Conservation (phyloP, 2,329 filamentous ascomycete genomes). For the Ceratocystis huliohia region DNA sequence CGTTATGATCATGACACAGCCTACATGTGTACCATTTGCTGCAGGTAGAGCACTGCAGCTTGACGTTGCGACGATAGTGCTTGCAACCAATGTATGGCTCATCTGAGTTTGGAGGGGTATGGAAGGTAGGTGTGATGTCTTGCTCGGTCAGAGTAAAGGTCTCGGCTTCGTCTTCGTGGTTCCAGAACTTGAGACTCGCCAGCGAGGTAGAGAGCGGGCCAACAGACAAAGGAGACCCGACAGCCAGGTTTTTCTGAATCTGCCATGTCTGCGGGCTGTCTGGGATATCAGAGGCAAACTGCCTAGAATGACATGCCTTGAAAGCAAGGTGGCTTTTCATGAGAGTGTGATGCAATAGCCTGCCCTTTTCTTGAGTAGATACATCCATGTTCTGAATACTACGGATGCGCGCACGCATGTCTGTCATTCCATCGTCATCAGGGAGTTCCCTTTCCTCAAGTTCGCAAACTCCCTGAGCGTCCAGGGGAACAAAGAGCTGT, state of each 20-base stretch:
- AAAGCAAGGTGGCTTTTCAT: constrained; percentile 48
- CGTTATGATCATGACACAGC: constrained; percentile 76
- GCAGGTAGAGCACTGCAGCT: constrained; percentile 84
- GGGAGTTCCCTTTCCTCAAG: constrained; percentile 31
- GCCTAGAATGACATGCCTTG: neutral
- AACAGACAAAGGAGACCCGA: constrained; percentile 22
- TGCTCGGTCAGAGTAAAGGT: constrained; percentile 42
- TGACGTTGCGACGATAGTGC: constrained; percentile 93
- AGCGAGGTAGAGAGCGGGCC: constrained; percentile 28
- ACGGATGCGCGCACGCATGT: constrained; percentile 54
- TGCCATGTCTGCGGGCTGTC: constrained; percentile 18
- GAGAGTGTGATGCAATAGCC: constrained; percentile 56
- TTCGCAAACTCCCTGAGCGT: neutral
- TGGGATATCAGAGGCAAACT: neutral
- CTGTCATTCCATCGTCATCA: constrained; percentile 67
- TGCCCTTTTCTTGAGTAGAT: constrained; percentile 52
- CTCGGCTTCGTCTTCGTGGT: constrained; percentile 31
- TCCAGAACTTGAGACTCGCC: constrained; percentile 48
- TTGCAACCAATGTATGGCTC: constrained; percentile 54
- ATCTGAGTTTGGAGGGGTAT: constrained; percentile 41
- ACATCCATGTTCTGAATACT: constrained; percentile 51
- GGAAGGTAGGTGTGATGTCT: constrained; percentile 52
- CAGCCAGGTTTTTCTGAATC: constrained; percentile 24
- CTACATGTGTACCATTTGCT: constrained; percentile 88
- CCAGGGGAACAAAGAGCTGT: neutral